A percentile compares a stretch with the other conserved stretches of the same genome.
phyloP scores from a whole-genome alignment of 2,329 filamentous ascomycete genomes.

The Pezizomycotina sp. region DNA sequence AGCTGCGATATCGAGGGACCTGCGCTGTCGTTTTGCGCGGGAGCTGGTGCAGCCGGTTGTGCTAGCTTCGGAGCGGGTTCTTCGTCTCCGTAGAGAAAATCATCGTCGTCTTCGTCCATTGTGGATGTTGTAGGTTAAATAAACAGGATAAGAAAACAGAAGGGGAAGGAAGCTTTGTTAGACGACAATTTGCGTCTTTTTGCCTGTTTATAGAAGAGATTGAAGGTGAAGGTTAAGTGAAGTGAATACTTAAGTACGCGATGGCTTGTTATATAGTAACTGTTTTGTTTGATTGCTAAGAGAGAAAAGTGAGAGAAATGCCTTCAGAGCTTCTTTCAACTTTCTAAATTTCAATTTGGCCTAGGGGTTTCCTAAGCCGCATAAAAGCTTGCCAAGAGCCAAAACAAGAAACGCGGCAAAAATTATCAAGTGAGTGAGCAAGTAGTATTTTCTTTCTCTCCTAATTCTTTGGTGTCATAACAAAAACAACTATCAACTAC shows the following conservation, averaged over 20 bases:
- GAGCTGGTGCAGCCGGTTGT: conserved; percentile 6
- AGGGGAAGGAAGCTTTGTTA: too few species aligned
- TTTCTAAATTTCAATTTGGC: conserved; percentile 5
- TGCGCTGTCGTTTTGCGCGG: conserved; percentile 12
- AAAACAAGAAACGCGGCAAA: conserved; percentile 4
- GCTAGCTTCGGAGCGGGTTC: conserved; percentile 11
- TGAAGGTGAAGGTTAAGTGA: neutral
- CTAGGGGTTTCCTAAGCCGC: conserved; percentile 3
- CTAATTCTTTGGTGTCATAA: neutral
- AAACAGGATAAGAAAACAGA: too few species aligned
- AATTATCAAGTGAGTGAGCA: conserved; percentile 1
- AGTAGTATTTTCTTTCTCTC: conserved; percentile 1
- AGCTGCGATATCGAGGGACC: conserved; percentile 3
- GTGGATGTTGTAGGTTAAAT: neutral
- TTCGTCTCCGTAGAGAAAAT: conserved; percentile 25
- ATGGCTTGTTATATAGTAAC: neutral
- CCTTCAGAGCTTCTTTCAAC: neutral
- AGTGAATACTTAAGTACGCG: conserved; percentile 4
- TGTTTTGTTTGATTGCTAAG: neutral
- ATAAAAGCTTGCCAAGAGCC: conserved; percentile 13
- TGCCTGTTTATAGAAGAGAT: neutral
- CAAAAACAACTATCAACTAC: too few species aligned
- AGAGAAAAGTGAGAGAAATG: too few species aligned
- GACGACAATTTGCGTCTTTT: neutral
- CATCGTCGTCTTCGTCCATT: conserved; percentile 25